These are phyloP conservation scores for Blastobotrys persicus DNA, from an alignment of 1,139 yeast genomes.

Conservation along the genomic window DNA sequence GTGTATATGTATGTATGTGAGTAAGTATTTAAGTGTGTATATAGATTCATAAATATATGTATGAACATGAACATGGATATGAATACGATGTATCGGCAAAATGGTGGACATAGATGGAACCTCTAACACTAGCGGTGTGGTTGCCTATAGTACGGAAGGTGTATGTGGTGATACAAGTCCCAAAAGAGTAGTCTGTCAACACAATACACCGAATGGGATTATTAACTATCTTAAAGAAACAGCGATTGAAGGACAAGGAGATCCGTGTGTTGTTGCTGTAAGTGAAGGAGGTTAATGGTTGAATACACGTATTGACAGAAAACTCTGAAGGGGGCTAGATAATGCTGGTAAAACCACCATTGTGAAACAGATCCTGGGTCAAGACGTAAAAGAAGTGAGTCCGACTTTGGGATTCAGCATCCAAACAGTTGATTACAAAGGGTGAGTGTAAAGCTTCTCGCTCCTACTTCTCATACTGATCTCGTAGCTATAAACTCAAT, in stretches of 20 bases:
- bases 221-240: constrained; percentile 75
- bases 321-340: constrained; percentile 67
- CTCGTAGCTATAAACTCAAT: constrained; percentile 44
- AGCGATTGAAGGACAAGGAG: constrained; percentile 75
- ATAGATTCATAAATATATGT: too few relatives aligned
- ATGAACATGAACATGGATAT: too few relatives aligned
- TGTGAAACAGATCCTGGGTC: constrained; percentile 49
- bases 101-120: too few relatives aligned
- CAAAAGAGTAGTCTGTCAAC: neutral
- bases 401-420: constrained; percentile 69
- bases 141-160: too few relatives aligned
- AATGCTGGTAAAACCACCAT: constrained; percentile 87
- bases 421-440: constrained; percentile 44
- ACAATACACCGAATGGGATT: constrained; percentile 63
- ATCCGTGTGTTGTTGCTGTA: constrained; percentile 64
- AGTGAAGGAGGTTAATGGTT: constrained; percentile 19
- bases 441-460: constrained; percentile 18
- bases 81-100: too few relatives aligned
- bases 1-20: too few relatives aligned
- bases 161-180: too few relatives aligned
- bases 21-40: too few relatives aligned
- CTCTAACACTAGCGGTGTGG: too few relatives aligned
- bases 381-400: constrained; percentile 46
- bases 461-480: too few relatives aligned
- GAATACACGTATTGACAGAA: neutral